These are phyloP conservation scores for Cystobasidium slooffiae DNA, from an alignment of 1,284 basidiomycete species.

Conservation along the genomic window DNA sequence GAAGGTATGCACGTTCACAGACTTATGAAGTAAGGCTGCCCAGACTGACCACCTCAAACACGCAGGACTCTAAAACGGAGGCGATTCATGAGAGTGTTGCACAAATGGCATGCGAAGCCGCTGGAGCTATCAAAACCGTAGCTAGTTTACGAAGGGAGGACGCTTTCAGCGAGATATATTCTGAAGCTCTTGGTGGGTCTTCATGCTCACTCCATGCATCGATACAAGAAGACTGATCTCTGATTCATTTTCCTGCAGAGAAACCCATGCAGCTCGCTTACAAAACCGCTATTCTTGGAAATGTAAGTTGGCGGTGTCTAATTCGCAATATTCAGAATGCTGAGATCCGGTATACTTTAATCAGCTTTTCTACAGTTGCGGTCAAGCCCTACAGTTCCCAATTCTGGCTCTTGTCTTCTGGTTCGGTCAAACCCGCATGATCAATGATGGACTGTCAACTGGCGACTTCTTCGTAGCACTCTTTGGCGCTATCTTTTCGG, in stretches of 20 bases:
- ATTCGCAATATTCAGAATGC: background rate
- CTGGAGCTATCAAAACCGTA: constrained; percentile 90
- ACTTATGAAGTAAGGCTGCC: too few relatives aligned
- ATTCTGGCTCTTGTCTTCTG: constrained; percentile 44
- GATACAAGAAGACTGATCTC: background rate
- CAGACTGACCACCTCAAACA: too few relatives aligned
- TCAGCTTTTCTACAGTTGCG: constrained; percentile 55
- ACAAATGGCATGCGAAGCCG: constrained; percentile 85
- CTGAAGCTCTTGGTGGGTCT: constrained; percentile 12
- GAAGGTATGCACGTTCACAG: constrained; percentile 2
- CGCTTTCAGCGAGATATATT: constrained; percentile 18
- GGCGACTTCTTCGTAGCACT: constrained; percentile 43
- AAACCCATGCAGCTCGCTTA: constrained; percentile 24
- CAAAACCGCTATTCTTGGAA: constrained; percentile 20
- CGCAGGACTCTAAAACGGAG: constrained; percentile 21
- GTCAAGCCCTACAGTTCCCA: constrained; percentile 34
- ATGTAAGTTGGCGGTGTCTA: background rate
- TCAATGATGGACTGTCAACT: constrained; percentile 25
- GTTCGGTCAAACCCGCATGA: constrained; percentile 31
- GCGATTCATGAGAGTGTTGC: constrained; percentile 59
- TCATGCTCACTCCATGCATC: background rate
- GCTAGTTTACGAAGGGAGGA: constrained; percentile 62
- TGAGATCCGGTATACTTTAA: background rate
- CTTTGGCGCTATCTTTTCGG: constrained; percentile 21
- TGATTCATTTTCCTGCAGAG: constrained; percentile 2